Percentiles rank a stretch among this genome's conserved stretches.
phyloP scores from a whole-genome alignment of 345 rosid genomes.

The Triadica sebifera region DNA sequence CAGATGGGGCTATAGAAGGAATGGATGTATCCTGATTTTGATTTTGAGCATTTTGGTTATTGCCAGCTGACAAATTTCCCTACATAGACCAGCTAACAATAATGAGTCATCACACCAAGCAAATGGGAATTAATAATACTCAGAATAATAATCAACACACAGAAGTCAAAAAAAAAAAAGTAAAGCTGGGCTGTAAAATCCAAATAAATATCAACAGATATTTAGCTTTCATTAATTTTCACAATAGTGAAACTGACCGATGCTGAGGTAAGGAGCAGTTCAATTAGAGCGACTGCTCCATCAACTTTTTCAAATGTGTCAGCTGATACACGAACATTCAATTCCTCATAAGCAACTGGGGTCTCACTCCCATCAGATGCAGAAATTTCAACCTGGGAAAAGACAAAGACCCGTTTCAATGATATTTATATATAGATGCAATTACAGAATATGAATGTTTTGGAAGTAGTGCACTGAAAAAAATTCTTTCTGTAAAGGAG shows the following conservation, averaged over 20 bases:
- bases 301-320: conserved; percentile 87
- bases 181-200: background rate
- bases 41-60: conserved; percentile 30
- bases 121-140: background rate
- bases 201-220: background rate
- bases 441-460: conserved; percentile 3
- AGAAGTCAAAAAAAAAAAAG: background rate
- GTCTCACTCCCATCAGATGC: conserved; percentile 51
- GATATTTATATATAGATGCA: conserved; percentile 11
- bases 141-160: background rate
- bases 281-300: conserved; percentile 75
- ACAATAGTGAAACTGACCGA: conserved; percentile 56
- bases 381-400: conserved; percentile 68
- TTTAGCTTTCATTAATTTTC: background rate
- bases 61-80: conserved; percentile 58
- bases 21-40: conserved; percentile 33
- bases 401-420: background rate
- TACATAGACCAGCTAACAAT: conserved; percentile 27
- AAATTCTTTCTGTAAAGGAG: too few relatives aligned
- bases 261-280: conserved; percentile 71
- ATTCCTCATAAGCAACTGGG: conserved; percentile 52
- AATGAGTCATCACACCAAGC: conserved; percentile 7
- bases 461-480: background rate
- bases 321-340: conserved; percentile 67
- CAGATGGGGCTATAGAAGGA: conserved; percentile 18